Evolutionary conservation across 345 rosid genomes (phyloP).

Genomic region (Rhizophora apiculata): DNA sequence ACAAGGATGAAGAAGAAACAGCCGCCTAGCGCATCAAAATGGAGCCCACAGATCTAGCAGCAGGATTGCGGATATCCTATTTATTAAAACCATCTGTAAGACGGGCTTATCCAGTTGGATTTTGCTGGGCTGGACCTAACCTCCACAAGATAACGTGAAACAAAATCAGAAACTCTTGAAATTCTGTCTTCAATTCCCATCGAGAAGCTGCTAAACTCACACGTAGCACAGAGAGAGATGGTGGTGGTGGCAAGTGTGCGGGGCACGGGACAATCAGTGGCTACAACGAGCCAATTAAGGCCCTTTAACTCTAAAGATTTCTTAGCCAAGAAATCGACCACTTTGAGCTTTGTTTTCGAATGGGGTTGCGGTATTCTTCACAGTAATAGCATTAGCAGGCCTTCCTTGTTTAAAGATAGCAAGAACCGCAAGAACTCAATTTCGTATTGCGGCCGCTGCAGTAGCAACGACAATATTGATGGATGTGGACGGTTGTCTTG

Average conservation of each 20-base stretch:
- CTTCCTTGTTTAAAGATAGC: neutral
- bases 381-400: neutral
- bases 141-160: neutral
- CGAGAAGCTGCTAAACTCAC: neutral
- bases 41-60: neutral
- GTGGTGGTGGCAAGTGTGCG: conserved; percentile 44
- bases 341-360: conserved; percentile 34
- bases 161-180: neutral
- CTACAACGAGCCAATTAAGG: conserved; percentile 35
- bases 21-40: neutral
- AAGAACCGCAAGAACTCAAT: conserved; percentile 31
- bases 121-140: neutral
- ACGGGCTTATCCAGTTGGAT: too few relatives aligned
- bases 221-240: neutral
- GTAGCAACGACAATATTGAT: conserved; percentile 22
- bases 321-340: conserved; percentile 33
- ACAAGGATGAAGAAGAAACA: too few relatives aligned
- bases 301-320: conserved; percentile 30
- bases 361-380: conserved; percentile 15
- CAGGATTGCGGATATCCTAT: neutral
- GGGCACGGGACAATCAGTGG: conserved; percentile 36
- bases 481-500: conserved; percentile 29
- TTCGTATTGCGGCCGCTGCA: conserved; percentile 37
- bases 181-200: too few relatives aligned
- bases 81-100: neutral